These are phyloP conservation scores for Calonectria pteridis DNA, from an alignment of 2,329 filamentous ascomycete genomes.

Conservation along the genomic window DNA sequence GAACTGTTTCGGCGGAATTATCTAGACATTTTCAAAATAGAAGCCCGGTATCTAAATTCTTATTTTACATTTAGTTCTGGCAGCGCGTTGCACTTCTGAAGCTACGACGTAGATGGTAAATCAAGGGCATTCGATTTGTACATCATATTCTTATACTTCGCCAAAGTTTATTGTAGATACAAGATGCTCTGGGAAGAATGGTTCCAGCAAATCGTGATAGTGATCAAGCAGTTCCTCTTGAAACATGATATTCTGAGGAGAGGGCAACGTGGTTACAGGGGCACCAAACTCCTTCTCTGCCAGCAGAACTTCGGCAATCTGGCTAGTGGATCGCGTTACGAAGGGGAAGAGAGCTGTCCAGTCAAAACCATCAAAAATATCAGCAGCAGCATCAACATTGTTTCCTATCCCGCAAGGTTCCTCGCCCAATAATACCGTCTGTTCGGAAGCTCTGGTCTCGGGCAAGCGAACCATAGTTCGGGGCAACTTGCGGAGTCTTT, in stretches of 20 bases:
- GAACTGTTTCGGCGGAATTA: background rate
- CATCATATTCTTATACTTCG: background rate
- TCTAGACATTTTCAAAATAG: background rate
- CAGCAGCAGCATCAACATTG: background rate
- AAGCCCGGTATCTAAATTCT: background rate
- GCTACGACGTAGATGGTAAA: background rate
- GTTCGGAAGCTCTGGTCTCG: background rate
- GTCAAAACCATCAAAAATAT: constrained; percentile 21
- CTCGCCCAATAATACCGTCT: background rate
- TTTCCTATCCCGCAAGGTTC: background rate
- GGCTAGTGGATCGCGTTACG: constrained; percentile 33
- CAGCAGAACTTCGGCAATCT: constrained; percentile 33
- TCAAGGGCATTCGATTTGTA: background rate
- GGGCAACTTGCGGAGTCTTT: constrained; percentile 29
- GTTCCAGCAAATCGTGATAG: constrained; percentile 38
- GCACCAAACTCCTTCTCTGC: constrained; percentile 34
- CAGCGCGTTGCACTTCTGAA: no score
- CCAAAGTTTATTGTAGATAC: constrained; percentile 30
- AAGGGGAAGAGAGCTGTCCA: constrained; percentile 36
- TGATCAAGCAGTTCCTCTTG: constrained; percentile 33
- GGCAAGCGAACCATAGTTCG: constrained; percentile 7
- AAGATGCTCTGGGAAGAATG: constrained; percentile 34
- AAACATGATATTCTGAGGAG: constrained; percentile 33
- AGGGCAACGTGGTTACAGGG: constrained; percentile 22
- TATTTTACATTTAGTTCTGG: background rate